phyloP scores from a whole-genome alignment of 2,329 filamentous ascomycete species.

The Botrytis aclada region DNA sequence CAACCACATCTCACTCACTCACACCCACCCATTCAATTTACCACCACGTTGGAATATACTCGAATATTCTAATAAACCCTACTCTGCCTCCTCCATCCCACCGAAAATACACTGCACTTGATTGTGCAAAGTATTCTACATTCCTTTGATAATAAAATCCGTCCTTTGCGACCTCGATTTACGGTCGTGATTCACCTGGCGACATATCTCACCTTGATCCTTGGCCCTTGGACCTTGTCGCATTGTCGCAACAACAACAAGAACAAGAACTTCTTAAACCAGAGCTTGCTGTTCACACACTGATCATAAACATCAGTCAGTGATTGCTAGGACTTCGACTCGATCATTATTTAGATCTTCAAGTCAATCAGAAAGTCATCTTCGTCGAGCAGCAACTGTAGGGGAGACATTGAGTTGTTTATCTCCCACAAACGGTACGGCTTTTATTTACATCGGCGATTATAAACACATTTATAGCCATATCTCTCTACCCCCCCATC shows the following conservation, averaged over 20 bases:
- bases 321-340: not conserved
- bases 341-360: not conserved
- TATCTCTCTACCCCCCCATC: conserved; percentile 11
- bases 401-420: conserved; percentile 99
- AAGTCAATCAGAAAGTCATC: conserved; percentile 15
- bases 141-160: conserved; percentile 17
- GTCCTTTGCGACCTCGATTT: not conserved
- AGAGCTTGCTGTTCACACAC: not conserved
- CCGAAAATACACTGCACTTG: not conserved
- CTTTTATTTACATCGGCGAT: conserved; percentile 24
- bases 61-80: not conserved
- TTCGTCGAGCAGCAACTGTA: conserved; percentile 48
- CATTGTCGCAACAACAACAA: conserved; percentile 6
- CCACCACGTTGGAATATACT: not conserved
- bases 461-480: conserved; percentile 17
- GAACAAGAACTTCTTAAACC: not conserved
- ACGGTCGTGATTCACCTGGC: not conserved
- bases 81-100: not conserved
- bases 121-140: conserved; percentile 12
- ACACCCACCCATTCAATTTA: not conserved
- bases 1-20: not conserved
- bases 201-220: not conserved
- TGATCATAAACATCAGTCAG: conserved; percentile 9
- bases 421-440: conserved; percentile 77
- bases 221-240: not conserved